These are phyloP conservation scores for Epichloe sylvatica DNA, from an alignment of 2,329 filamentous ascomycete genomes.

Conservation along the genomic window DNA sequence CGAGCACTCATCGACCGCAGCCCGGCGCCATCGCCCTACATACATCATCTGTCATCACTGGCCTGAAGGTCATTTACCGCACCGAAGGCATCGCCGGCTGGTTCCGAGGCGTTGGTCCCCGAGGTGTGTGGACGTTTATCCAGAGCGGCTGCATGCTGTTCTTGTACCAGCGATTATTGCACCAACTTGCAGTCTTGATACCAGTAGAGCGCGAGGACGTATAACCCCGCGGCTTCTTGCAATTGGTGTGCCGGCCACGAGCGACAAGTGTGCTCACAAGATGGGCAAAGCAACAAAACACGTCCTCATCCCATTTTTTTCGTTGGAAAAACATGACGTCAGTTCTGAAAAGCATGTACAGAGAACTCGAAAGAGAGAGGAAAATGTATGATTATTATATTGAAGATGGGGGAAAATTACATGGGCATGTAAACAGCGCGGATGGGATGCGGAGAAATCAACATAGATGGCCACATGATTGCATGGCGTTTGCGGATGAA, in stretches of 20 bases:
- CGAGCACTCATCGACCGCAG: constrained; percentile 66
- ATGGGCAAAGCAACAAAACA: too few relatives aligned
- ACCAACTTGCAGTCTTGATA: constrained; percentile 49
- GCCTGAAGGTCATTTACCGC: constrained; percentile 74
- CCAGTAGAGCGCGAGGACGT: constrained; percentile 17
- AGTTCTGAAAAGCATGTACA: not conserved
- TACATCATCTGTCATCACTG: constrained; percentile 78
- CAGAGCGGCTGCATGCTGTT: constrained; percentile 96
- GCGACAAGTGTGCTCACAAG: too few relatives aligned
- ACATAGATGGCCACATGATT: constrained; percentile 2
- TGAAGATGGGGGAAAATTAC: not conserved
- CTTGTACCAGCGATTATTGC: constrained; percentile 77
- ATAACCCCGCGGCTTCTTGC: constrained; percentile 5
- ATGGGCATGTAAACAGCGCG: not conserved
- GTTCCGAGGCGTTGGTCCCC: constrained; percentile 88
- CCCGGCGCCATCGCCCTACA: constrained; percentile 70
- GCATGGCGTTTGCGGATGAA: constrained; percentile 1
- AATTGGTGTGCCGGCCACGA: too few relatives aligned
- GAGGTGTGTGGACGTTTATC: constrained; percentile 92
- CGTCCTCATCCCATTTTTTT: not conserved
- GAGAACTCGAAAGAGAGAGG: not conserved
- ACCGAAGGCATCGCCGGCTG: constrained; percentile 79
- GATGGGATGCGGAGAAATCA: not conserved
- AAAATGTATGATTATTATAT: not conserved
- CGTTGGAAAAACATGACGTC: not conserved